Conservation (phyloP, 148 eudicot species). For the Chenopodium suecicum region DNA sequence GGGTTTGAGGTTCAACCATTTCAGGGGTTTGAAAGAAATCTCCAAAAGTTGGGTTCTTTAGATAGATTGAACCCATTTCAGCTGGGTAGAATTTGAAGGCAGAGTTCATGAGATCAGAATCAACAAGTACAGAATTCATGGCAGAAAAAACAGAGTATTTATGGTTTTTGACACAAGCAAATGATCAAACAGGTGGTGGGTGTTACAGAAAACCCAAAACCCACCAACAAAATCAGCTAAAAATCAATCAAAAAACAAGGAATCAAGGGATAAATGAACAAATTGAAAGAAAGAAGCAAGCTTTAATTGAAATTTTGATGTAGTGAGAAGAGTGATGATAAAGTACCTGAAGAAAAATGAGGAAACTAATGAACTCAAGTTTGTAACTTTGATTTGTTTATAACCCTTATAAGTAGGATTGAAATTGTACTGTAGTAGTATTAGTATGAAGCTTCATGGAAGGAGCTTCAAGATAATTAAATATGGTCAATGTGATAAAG, state of each 20-base stretch:
- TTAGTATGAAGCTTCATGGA: conserved; percentile 27
- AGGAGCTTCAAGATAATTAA: not conserved
- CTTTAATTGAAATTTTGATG: not conserved
- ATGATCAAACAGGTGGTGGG: not conserved
- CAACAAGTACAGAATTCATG: conserved; percentile 34
- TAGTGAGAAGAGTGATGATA: not conserved
- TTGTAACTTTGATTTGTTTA: not conserved
- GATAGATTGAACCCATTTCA: conserved; percentile 24
- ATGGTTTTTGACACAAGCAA: not conserved
- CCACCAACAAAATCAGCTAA: not conserved
- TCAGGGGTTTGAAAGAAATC: conserved; percentile 23
- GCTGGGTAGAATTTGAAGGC: conserved; percentile 30
- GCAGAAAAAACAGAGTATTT: not conserved
- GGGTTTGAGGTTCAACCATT: conserved; percentile 16
- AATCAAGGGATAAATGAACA: not conserved
- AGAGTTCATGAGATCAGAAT: conserved; percentile 33
- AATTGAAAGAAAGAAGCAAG: not conserved
- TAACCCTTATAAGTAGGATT: conserved; percentile 4
- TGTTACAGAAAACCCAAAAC: not conserved
- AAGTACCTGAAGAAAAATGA: not conserved
- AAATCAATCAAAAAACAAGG: not conserved
- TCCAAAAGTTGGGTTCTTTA: conserved; percentile 21
- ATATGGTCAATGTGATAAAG: conserved; percentile 10
- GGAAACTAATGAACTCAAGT: not conserved
- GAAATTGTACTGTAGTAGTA: not conserved